phyloP scores from a whole-genome alignment of 176 grass and related monocot species.

The Pharus latifolius region DNA sequence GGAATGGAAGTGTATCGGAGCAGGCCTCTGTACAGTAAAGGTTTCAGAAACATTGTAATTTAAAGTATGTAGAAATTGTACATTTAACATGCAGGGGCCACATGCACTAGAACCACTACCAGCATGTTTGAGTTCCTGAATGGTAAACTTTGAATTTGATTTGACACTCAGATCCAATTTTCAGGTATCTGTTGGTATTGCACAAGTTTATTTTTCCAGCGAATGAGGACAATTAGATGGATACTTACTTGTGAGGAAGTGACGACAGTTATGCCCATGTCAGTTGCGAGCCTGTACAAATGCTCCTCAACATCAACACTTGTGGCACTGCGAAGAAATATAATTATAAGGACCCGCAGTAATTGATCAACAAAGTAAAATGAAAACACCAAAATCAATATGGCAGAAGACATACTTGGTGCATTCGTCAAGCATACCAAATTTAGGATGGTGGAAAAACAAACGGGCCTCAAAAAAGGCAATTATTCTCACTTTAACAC shows the following conservation, averaged over 20 bases:
- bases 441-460: slow-evolving; percentile 50
- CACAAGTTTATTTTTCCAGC: no score
- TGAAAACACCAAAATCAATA: neutral
- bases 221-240: neutral
- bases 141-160: no score
- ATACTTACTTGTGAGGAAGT: slow-evolving; percentile 42
- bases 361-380: neutral
- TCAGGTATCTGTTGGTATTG: no score
- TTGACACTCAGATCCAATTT: no score
- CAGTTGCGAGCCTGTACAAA: slow-evolving; percentile 43
- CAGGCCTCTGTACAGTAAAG: no score
- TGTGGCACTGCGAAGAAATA: slow-evolving; percentile 30
- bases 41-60: no score
- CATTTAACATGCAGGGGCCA: no score
- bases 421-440: slow-evolving; percentile 46
- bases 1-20: no score
- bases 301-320: slow-evolving; percentile 65
- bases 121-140: no score
- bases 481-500: neutral
- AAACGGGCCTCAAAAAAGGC: slow-evolving; percentile 39
- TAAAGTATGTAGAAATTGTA: no score
- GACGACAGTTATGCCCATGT: slow-evolving; percentile 52
- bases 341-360: neutral
- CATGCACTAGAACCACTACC: no score
- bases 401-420: slow-evolving; percentile 37